Evolutionary conservation across 2,329 filamentous ascomycete genomes (phyloP), one percentile per base, ranked within the genome.

Genomic region (Trematosphaeria pertusa): DNA sequence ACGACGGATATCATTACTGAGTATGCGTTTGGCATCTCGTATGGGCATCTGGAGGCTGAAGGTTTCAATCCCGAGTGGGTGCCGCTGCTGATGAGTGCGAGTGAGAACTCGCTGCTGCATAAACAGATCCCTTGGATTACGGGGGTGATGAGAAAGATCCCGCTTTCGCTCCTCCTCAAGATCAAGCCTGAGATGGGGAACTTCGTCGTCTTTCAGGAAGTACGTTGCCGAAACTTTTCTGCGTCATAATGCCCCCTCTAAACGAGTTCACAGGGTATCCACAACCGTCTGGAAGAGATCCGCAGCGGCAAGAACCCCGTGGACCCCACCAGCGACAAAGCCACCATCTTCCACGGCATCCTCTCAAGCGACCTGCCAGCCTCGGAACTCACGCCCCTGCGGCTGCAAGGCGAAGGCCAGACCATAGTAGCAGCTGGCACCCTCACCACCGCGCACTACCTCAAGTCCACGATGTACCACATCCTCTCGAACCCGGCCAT

Each of bases 301-400:
- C n/a, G n/a, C n/a, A n/a, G n/a, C n/a, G n/a, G n/a, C n/a, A n/a
- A n/a, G n/a, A n/a, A n/a, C n/a, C n/a, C n/a, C n/a, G n/a, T n/a
- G n/a, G 24, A 28, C 12, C 24, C 24, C 12, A 8, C 24, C 24
- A 28, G 24, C 24, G 24, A 28, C 24, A 7, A 42, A 17, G 22
- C 40, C 15, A 66, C 61, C 11, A 53, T 68, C 15, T 71, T 72
- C 43, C 63, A 71, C 28, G 65, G 62, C 17, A 45, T 72, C 1
- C 49, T 71, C 1, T 43, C 47, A 19, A 64, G 59, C 37, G 47
- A 52, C 18, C 31, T 67, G 9, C 60, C 54, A 10, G 21, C 19
- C 5, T 46, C 37, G 9, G 55, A 54, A n/a, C 41, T 43, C 20
- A 31, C 40, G 8, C 41, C 31, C 5, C 10, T 32, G 5, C 50